phyloP scores from a whole-genome alignment of 2,329 filamentous ascomycete species.

The Cladosporium oxysporum region DNA sequence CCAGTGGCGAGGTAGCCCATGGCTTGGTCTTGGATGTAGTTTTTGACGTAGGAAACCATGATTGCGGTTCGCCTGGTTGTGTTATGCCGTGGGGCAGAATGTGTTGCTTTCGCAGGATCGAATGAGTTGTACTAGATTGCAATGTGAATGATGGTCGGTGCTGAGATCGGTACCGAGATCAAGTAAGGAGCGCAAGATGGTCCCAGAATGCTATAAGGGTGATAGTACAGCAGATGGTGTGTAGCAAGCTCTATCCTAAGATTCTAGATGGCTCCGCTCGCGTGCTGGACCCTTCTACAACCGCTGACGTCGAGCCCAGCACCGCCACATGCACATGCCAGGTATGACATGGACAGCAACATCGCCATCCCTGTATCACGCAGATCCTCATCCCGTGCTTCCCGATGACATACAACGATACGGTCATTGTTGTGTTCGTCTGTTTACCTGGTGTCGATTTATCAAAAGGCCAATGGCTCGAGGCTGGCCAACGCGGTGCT shows the following conservation, averaged over 20 bases:
- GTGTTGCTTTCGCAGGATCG: not conserved
- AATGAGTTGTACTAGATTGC: not conserved
- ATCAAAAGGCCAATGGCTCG: not conserved
- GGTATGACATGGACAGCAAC: slow-evolving; percentile 1
- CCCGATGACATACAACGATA: not conserved
- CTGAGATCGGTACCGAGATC: not conserved
- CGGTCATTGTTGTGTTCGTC: not conserved
- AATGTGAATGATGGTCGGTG: not conserved
- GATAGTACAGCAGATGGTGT: not conserved
- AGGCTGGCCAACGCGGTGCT: not conserved
- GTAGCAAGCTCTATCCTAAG: slow-evolving; percentile 5
- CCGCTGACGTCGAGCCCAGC: slow-evolving; percentile 13
- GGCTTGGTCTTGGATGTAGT: slow-evolving; percentile 37
- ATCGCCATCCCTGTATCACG: slow-evolving; percentile 5
- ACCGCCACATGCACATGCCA: slow-evolving; percentile 17
- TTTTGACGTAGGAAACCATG: slow-evolving; percentile 25
- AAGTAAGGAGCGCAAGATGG: not conserved
- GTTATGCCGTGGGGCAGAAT: not conserved
- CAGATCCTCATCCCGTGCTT: slow-evolving; percentile 12
- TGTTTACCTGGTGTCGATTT: not conserved
- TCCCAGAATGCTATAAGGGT: not conserved
- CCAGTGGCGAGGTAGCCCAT: slow-evolving; percentile 36
- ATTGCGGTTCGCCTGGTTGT: not conserved
- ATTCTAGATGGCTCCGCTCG: slow-evolving; percentile 17
- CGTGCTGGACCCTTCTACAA: slow-evolving; percentile 11